These are phyloP conservation scores for Cetraspora pellucida DNA, from an alignment of 192 early-diverging fungal species.

Conservation along the genomic window DNA sequence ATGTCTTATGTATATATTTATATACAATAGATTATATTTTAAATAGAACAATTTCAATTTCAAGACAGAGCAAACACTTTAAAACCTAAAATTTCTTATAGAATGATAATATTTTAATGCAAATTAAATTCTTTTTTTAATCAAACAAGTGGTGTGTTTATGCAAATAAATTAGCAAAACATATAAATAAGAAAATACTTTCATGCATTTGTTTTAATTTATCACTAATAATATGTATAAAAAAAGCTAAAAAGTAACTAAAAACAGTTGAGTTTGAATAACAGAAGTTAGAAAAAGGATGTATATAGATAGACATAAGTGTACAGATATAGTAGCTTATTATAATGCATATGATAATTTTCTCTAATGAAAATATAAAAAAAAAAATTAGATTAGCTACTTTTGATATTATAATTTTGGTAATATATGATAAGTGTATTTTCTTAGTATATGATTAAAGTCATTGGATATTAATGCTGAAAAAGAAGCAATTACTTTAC, in stretches of 20 bases:
- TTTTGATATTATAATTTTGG: background rate
- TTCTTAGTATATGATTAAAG: background rate
- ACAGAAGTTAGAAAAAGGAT: slow-evolving; percentile 1
- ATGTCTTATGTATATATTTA: background rate
- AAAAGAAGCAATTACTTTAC: background rate
- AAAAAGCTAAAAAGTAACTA: slow-evolving; percentile 2
- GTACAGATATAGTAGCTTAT: slow-evolving; percentile 3
- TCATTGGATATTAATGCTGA: background rate
- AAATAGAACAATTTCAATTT: background rate
- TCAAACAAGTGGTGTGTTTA: background rate
- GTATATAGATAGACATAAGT: background rate
- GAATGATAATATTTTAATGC: background rate
- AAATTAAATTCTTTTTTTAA: background rate
- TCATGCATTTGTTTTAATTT: background rate
- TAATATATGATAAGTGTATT: background rate
- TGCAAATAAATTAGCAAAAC: background rate
- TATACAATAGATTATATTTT: background rate
- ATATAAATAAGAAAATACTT: background rate
- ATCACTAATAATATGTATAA: background rate
- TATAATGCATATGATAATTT: background rate
- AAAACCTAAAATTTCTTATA: background rate
- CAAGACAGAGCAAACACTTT: background rate
- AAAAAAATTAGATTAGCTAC: background rate
- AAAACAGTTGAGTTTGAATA: slow-evolving; percentile 23
- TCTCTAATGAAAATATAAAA: slow-evolving; percentile 5